Base-by-base conservation (phyloP, 2,329 filamentous ascomycete species). In the Tolypocladium sp. region DNA sequence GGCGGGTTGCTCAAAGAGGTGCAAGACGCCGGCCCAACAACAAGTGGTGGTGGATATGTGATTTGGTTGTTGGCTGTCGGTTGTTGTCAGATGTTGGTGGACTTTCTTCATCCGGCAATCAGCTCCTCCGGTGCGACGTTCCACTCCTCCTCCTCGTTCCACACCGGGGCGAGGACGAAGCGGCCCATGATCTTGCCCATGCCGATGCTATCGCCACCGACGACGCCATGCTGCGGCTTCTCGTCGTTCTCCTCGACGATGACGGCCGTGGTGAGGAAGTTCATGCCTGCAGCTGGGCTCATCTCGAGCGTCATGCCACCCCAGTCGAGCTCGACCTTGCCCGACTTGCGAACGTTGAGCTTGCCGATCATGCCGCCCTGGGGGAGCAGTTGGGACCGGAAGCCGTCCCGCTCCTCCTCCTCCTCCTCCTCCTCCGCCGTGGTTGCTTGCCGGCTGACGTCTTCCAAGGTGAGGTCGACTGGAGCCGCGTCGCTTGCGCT, bases 141-240 rank as follows among this genome's bases (percentile, higher is more conserved):
- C 82, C 82, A 85, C 37, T 83, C 81, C 58, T 81, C 76, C 64
- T 83, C 81, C 56, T 84, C 82, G 42, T 77, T 78, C 76, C 81
- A 86, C 52, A 80, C 76, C 9, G 83, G 83, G 33, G 81, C 82
- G 22, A 85, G 73, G 22, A 84, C 78, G 68, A 87, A 87, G 61
- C 82, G 82, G 56, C 83, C 83, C 76, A 83, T 81, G 60, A 88
- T 79, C 66, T 82, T 80, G 55, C 85, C 85, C 82, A 88, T 85
- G 54, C 82, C 82, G 59, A 82, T 79, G 37, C 82, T 81, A 55
- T 77, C 76, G 22, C 83, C 84, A 25, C 76, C 71, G 35, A 74
- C 57, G n/a, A 73, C 70, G 8, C 71, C 74, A 10, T 70, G 63
- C 56, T 73, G 73, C 4, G 77, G 70, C 68, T 82, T 82, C 66